Evolutionary conservation across 2,329 filamentous ascomycete genomes (phyloP).

Genomic region (Ophiostoma himal-ulmi): DNA sequence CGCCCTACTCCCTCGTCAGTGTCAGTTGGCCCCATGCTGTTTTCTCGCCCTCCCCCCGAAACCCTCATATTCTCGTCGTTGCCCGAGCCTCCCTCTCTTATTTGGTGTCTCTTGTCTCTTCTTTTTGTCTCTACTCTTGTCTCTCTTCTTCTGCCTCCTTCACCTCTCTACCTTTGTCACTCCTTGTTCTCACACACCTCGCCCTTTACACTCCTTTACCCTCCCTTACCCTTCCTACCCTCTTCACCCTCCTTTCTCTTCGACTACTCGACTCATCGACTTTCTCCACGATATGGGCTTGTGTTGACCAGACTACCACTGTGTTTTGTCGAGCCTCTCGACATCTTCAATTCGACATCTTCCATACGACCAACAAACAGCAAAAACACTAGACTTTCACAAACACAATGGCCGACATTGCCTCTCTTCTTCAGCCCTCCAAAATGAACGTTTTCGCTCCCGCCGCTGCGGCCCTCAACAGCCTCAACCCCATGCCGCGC

Average conservation of each 20-base stretch:
- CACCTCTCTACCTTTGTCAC: neutral
- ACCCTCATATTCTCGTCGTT: constrained; percentile 6
- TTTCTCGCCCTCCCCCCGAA: constrained; percentile 11
- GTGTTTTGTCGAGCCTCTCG: neutral
- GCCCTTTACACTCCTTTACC: neutral
- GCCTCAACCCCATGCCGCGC: constrained; percentile 33
- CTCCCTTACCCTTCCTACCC: neutral
- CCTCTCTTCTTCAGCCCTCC: constrained; percentile 27
- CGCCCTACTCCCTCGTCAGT: neutral
- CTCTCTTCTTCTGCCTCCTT: neutral
- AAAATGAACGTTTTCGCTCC: constrained; percentile 32
- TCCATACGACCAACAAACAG: neutral
- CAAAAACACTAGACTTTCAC: no score
- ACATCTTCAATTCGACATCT: neutral
- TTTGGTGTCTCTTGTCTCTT: neutral
- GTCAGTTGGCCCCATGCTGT: neutral
- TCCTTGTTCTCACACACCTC: neutral
- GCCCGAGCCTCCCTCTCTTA: constrained; percentile 19
- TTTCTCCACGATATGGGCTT: neutral
- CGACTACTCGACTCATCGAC: neutral
- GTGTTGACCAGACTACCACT: neutral
- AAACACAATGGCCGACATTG: constrained; percentile 30
- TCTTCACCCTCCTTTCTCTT: neutral
- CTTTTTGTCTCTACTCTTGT: neutral
- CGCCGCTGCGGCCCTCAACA: constrained; percentile 29